Conservation (phyloP, 23 red algal species). For the Pyropia yezoensis region DNA sequence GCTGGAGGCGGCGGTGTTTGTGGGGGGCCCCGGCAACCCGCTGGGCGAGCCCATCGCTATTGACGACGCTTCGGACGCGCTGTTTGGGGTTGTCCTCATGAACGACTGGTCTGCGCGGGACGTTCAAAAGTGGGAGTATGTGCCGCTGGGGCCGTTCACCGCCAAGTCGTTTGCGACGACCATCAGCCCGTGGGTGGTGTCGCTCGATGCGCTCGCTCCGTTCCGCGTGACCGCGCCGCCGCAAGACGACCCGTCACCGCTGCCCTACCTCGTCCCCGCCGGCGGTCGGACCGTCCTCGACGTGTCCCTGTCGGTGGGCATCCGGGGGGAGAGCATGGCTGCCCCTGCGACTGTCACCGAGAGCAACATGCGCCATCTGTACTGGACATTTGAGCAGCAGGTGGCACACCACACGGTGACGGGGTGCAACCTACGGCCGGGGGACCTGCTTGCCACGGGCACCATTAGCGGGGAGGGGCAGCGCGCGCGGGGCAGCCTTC, state of each 20-base stretch:
- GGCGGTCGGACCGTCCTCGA: no score
- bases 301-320: neutral
- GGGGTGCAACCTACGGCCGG: slow-evolving; percentile 35
- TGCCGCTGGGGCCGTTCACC: slow-evolving; percentile 72
- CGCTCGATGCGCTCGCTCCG: slow-evolving; percentile 59
- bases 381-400: slow-evolving; percentile 56
- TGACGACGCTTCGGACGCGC: slow-evolving; percentile 17
- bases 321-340: neutral
- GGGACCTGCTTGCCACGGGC: slow-evolving; percentile 35
- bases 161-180: slow-evolving; percentile 79
- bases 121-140: slow-evolving; percentile 83
- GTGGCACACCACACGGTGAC: slow-evolving; percentile 44
- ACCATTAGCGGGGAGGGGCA: slow-evolving; percentile 14
- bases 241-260: slow-evolving; percentile 22
- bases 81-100: slow-evolving; percentile 68
- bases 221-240: slow-evolving; percentile 35
- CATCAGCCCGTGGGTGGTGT: slow-evolving; percentile 65
- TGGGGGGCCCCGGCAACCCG: slow-evolving; percentile 35
- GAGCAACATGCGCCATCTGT: slow-evolving; percentile 36
- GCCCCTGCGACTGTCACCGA: neutral
- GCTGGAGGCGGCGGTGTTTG: slow-evolving; percentile 44
- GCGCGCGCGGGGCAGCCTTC: slow-evolving; percentile 18
- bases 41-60: slow-evolving; percentile 25
- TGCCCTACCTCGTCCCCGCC: slow-evolving; percentile 26
- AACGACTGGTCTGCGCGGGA: slow-evolving; percentile 85